Evolutionary conservation across 306 rosid genomes (phyloP).

Genomic region (Fragaria ananassa): DNA sequence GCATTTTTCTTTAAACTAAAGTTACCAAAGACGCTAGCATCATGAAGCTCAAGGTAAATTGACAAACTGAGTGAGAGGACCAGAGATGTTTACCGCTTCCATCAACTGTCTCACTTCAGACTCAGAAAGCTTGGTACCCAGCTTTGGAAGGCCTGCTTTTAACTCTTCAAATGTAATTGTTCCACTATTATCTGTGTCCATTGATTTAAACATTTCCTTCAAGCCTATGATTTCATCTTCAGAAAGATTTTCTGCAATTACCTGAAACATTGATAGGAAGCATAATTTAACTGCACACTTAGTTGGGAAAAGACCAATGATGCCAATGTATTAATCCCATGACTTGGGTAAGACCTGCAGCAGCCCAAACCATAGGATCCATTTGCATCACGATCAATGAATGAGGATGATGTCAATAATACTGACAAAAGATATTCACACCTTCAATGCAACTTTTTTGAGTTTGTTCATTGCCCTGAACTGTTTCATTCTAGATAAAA

Average conservation of each 20-base stretch:
- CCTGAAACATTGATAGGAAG: slow-evolving; percentile 41
- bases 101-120: slow-evolving; percentile 89
- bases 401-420: slow-evolving; percentile 8
- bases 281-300: slow-evolving; percentile 4
- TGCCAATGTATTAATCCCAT: background rate
- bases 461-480: slow-evolving; percentile 98
- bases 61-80: background rate
- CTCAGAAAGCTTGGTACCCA: slow-evolving; percentile 90
- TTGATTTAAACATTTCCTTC: slow-evolving; percentile 97
- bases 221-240: slow-evolving; percentile 96
- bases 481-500: slow-evolving; percentile 89
- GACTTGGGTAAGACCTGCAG: background rate
- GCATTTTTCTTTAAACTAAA: background rate
- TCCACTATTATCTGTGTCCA: slow-evolving; percentile 98
- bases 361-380: slow-evolving; percentile 2
- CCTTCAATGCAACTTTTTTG: slow-evolving; percentile 95
- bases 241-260: slow-evolving; percentile 94
- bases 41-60: background rate
- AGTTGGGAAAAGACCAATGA: background rate
- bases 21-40: background rate
- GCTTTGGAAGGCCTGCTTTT: slow-evolving; percentile 91
- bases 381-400: background rate
- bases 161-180: slow-evolving; percentile 92
- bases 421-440: slow-evolving; percentile 25
- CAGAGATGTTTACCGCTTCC: slow-evolving; percentile 75